Evolutionary conservation across 441 rosid species (phyloP).

Genomic region (Arabidopsis lyrata): DNA sequence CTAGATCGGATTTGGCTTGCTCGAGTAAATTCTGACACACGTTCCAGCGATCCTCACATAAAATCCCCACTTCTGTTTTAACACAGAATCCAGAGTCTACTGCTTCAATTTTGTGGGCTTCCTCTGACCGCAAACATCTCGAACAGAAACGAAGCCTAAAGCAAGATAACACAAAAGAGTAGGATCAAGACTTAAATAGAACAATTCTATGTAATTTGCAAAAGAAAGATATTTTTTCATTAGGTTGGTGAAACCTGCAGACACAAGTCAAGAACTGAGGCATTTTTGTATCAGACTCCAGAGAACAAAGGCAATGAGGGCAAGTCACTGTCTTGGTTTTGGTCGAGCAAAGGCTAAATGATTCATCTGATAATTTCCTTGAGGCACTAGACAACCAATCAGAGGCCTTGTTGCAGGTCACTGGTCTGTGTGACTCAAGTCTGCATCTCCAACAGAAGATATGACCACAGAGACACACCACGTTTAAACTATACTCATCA

Average conservation of each 20-base stretch:
- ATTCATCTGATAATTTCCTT: background rate
- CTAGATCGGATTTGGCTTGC: background rate
- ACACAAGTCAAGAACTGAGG: conserved; percentile 10
- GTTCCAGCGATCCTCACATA: background rate
- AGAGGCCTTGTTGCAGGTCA: conserved; percentile 40
- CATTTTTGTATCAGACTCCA: background rate
- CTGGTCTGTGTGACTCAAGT: conserved; percentile 38
- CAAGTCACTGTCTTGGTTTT: conserved; percentile 15
- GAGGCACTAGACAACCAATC: conserved; percentile 21
- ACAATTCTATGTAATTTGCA: background rate
- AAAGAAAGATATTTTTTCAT: background rate
- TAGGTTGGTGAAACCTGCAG: conserved; percentile 37
- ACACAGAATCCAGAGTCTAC: background rate
- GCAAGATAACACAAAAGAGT: conserved; percentile 6
- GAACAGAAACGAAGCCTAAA: conserved; percentile 27
- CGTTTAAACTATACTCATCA: background rate
- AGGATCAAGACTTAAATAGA: background rate
- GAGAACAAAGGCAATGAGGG: conserved; percentile 20
- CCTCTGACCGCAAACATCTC: background rate
- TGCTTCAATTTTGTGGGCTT: background rate
- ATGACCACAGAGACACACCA: conserved; percentile 37
- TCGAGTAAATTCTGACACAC: background rate
- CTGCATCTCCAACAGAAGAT: conserved; percentile 37
- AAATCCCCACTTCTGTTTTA: background rate
- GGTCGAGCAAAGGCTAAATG: background rate